Evolutionary conservation across 176 grass and related monocot species (phyloP), one percentile per base, ranked within the genome.

Genomic region (Poa annua): DNA sequence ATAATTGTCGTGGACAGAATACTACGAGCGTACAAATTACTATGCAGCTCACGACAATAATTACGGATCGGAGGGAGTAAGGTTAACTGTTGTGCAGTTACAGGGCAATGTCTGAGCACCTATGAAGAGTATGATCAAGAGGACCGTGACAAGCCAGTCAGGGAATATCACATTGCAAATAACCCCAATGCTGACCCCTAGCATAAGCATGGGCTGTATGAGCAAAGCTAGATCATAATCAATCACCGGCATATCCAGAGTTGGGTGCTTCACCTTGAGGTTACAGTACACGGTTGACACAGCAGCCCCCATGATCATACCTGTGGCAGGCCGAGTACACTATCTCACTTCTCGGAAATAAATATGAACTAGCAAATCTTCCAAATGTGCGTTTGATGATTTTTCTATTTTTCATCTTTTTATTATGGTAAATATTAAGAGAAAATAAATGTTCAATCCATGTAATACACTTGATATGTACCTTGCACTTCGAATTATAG

Each of bases 161-260:
- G 91, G 88, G 66, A 96, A 94, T 9, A 93, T 83, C 0, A 92
- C 93, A 84, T 90, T 93, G 71, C 95, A 93, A 34, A 89, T 69
- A 74, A 96, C 87, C n/a, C 93, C 85, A 3, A 96, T 93, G 83
- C 89, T 99, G 77, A 98, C 82, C 54, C 96, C 96, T 14, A 98
- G 83, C 91, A 93, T 93, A 1, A 98, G 89, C 91, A 95, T 96
- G 3, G 96, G 91, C 83, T 96, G 96, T 51, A 95, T 75, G 10
- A 99, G 93, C 16, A 96, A 52, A 2, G 83, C 92, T 2, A 99
- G 85, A 71, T 93, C 89, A 29, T 99, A 96, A 17, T 99, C 93
- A 13, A 93, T 95, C 4, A 96, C 52, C 3, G 93, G 96, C 96
- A 88, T 88, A 71, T 93, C 87, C 63, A 93, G 76, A 8, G 87